Evolutionary conservation across 805 yeast genomes (phyloP), one percentile per base, ranked within the genome.

Genomic region (Metschnikowia koreensis): DNA sequence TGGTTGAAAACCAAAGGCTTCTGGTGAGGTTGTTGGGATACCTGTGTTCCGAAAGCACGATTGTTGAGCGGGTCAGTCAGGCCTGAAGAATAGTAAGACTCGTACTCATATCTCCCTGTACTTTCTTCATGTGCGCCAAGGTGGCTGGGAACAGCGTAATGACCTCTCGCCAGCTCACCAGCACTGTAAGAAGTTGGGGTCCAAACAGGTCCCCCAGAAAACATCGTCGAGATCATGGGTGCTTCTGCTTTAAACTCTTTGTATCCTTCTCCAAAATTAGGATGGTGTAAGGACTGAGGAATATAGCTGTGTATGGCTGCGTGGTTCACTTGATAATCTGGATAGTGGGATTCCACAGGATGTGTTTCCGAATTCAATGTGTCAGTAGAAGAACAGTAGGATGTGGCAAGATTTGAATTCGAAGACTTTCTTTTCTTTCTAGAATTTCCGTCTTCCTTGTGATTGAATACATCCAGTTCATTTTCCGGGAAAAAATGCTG

Each of bases 21-120:
- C 12, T 28, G 37, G 15, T 15, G 46, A 16, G 53, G 15, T 26
- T 41, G 47, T 22, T 50, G 53, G 3, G 53, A 38, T 22, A 50
- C 47, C 36, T 50, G 53, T 6, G 46, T 29, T 15, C 53, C 53
- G 38, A 46, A 50, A 2, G 53, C 53, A 17, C 44, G 11, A 22
- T 50, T 50, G 38, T 42, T 50, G 10, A 50, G 12, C 11, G 47
- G 9, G n/a, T 37, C 44, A 2, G 40, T 12, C 3, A 44, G 27
- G 7, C 27, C 31, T n/a, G 44, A 42, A 7, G 50, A 26, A 16
- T 45, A 46, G 26, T 17, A 50, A n/a, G 36, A 49, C 43, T 50
- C 53, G 40, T 50, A 49, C 15, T 45, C 45, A 16, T 26, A 22
- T 5, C 41, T 38, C 27, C 41, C 42, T 15, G 22, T n/a, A 16